Base-by-base conservation (phyloP, 805 yeast genomes). In the Monosporozyma aquatica region DNA sequence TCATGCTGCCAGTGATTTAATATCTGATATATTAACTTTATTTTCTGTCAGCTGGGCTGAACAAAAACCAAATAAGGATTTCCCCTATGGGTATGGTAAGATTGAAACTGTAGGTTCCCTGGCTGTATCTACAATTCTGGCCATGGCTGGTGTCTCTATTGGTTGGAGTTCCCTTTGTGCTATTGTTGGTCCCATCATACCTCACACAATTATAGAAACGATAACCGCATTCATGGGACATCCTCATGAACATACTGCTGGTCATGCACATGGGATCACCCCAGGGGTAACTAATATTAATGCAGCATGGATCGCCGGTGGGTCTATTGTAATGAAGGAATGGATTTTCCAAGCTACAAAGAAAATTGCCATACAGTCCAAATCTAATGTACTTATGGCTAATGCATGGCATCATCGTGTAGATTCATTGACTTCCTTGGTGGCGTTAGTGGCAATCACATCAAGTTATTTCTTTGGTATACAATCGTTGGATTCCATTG, bases 401-500 rank as follows among this genome's bases (percentile, higher is more conserved):
- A 92, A 92, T 58, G 98, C 98, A 3, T 92, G 98, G 97, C 98
- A 92, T 61, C 98, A 92, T 59, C 73, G 98, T 48, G 92, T 90
- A 9, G 98, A 92, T 58, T 82, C 95, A 1, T 61, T 92, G 52
- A 94, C 97, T 1, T 86, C 97, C 0, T 70, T 82, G 18, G 97
- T 90, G 6, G 97, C 97, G 0, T 72, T 90, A 17, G 74, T 79
- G 4, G 87, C 97, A 1, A 92, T 92, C 40, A 75, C 94, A 0
- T 80, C 89, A 2, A 95, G 96, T 26, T 80, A 83, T 51, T 68
- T 86, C 46, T 74, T 87, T 47, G 75, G 80, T 48, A 74, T 86
- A 30, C 79, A 78, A 35, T 87, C 96, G 80, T 66, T 92, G 43
- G 98, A 92, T 60, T 84, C 97, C 2, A 73, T 87, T 43, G 98